Percentiles rank a stretch among this genome's conserved stretches.
These are phyloP conservation scores for Calocybe cyanea DNA, from an alignment of 768 basidiomycete genomes.

Conservation along the genomic window DNA sequence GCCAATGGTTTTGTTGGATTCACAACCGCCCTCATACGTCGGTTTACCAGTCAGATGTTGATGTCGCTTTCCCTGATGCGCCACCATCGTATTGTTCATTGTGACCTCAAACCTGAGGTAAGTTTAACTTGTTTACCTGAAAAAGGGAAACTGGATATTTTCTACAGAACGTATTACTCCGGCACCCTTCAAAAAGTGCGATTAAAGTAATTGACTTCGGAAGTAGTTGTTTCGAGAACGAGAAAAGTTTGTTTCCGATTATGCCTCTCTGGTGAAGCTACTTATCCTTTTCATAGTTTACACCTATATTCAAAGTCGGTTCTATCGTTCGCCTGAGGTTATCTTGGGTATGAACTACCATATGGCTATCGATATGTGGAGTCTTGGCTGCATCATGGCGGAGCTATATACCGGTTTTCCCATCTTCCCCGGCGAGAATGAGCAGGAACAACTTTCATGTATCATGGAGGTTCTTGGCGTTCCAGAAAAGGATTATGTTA, in stretches of 20 bases:
- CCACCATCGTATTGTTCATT: slow-evolving; percentile 96
- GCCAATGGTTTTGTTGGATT: slow-evolving; percentile 99
- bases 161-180: slow-evolving; percentile 83
- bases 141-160: slow-evolving; percentile 1
- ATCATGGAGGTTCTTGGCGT: slow-evolving; percentile 99
- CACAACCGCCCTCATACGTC: slow-evolving; percentile 88
- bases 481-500: slow-evolving; percentile 93
- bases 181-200: slow-evolving; percentile 92
- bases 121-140: slow-evolving; percentile 16
- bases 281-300: slow-evolving; percentile 61
- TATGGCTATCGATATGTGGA: slow-evolving; percentile 99
- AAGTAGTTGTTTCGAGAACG: slow-evolving; percentile 96
- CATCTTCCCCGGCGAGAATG: slow-evolving; percentile 98
- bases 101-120: slow-evolving; percentile 98
- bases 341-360: slow-evolving; percentile 99
- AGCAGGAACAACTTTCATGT: slow-evolving; percentile 95
- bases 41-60: slow-evolving; percentile 96
- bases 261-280: not conserved
- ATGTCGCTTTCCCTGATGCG: slow-evolving; percentile 89
- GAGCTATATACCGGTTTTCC: slow-evolving; percentile 97
- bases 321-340: slow-evolving; percentile 99
- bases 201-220: slow-evolving; percentile 99
- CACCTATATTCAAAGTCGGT: slow-evolving; percentile 98
- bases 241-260: slow-evolving; percentile 72
- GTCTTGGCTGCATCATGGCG: slow-evolving; percentile 95